Base-by-base conservation (phyloP, 129 eudicot species). In the Kitagawia praeruptora region DNA sequence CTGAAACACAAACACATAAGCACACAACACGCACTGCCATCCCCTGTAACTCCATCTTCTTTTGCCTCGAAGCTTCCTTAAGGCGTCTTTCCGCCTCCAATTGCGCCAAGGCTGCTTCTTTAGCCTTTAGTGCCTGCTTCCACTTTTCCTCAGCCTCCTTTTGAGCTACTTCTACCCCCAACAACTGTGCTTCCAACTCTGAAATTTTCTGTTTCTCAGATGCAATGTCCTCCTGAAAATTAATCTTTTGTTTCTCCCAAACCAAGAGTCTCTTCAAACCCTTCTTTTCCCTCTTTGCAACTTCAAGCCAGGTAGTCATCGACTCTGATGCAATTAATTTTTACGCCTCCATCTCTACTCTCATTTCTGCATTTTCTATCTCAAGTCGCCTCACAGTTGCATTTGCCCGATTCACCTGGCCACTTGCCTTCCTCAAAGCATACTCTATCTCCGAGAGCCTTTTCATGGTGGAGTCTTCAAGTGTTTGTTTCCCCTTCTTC, bases 291-390 rank as follows among this genome's bases (percentile, higher is more conserved):
- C 98, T 89, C 85, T 92, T 92, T 74, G 97, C 93, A 82, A 90
- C 89, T 80, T 96, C 99, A 83, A 90, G 81, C 75, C 95, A 90
- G 6, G 93, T 85, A 45, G 85, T 89, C 78, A 86, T 93, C 6
- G 97, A 96, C 81, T 96, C 99, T 9, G 99, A 92, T 0, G 99
- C 97, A 88, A 97, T 96, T 70, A 96, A 70, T 39, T 96, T 96
- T 7, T 95, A 92, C 80, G 98, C 98, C 89, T 96, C 98, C 95
- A 96, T 92, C 81, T 92, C 99, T 4, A 97, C 98, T 77, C 88
- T 89, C 37, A 96, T 92, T 85, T 96, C 99, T 25, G 97, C 97
- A 80, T 96, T 96, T 81, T 96, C 99, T 7, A 83, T 86, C 89
- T 96, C 95, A 75, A 96, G 93, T 77, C 88, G 89, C 74, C 91